Evolutionary conservation across 345 rosid genomes (phyloP).

Genomic region (Bruguiera gymnorhiza): DNA sequence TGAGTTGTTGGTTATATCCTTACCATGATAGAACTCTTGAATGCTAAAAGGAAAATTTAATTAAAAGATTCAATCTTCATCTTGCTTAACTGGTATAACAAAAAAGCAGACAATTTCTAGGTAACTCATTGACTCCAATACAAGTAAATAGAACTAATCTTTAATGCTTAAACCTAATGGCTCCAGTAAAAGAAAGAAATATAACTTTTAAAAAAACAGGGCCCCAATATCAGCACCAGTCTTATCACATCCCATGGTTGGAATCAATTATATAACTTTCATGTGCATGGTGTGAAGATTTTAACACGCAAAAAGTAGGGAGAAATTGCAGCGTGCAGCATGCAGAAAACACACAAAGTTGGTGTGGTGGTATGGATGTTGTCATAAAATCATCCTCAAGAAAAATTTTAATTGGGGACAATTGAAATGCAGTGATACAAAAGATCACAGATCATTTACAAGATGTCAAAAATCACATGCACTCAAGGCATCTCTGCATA

Average conservation of each 20-base stretch:
- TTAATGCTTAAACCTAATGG: too few relatives aligned
- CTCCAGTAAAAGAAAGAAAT: too few relatives aligned
- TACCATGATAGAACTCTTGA: too few relatives aligned
- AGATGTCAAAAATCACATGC: background rate
- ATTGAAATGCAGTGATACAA: background rate
- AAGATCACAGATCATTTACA: background rate
- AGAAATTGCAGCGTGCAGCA: background rate
- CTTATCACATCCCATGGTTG: background rate
- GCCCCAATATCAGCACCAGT: background rate
- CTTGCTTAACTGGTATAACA: too few relatives aligned
- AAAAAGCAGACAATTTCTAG: too few relatives aligned
- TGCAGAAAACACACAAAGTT: background rate
- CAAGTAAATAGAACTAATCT: too few relatives aligned
- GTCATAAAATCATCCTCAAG: background rate
- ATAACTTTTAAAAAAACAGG: too few relatives aligned
- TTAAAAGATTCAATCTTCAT: too few relatives aligned
- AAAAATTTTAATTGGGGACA: background rate
- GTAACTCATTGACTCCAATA: too few relatives aligned
- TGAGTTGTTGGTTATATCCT: background rate
- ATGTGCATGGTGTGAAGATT: background rate
- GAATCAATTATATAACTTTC: background rate
- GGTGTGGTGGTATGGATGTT: background rate
- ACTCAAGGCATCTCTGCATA: background rate
- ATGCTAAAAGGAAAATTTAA: too few relatives aligned
- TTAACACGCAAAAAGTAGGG: background rate